Conservation (phyloP, 441 rosid species). For the Populus hybrid region DNA sequence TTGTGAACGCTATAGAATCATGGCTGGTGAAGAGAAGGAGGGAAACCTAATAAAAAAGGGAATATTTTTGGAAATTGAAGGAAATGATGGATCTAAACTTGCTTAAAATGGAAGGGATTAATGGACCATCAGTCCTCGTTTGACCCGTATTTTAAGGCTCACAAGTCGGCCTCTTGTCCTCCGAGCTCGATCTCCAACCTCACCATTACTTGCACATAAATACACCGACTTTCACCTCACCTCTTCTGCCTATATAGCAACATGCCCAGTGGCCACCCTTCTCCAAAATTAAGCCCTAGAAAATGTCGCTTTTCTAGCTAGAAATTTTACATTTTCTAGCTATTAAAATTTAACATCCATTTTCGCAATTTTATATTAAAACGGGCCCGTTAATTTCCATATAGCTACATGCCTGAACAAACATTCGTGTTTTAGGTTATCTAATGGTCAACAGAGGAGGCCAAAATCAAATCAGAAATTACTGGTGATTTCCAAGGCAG, state of each 20-base stretch:
- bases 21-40: conserved; percentile 47
- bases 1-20: conserved; percentile 28
- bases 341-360: background rate
- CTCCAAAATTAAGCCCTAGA: no score
- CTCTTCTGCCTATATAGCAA: no score
- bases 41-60: background rate
- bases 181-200: conserved; percentile 38
- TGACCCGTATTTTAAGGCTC: conserved; percentile 75
- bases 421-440: background rate
- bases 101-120: conserved; percentile 42
- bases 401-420: background rate
- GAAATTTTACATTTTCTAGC: no score
- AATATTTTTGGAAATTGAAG: background rate
- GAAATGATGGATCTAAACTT: conserved; percentile 1
- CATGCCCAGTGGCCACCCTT: no score
- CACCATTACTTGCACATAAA: background rate
- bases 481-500: background rate
- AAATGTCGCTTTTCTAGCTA: no score
- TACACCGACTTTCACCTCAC: no score
- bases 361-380: background rate
- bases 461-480: background rate
- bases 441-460: background rate
- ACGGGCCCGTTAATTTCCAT: no score
- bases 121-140: conserved; percentile 50
- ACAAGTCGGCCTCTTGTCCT: conserved; percentile 52